phyloP scores from a whole-genome alignment of 2,329 filamentous ascomycete species.

The Tolypocladium inflatum region DNA sequence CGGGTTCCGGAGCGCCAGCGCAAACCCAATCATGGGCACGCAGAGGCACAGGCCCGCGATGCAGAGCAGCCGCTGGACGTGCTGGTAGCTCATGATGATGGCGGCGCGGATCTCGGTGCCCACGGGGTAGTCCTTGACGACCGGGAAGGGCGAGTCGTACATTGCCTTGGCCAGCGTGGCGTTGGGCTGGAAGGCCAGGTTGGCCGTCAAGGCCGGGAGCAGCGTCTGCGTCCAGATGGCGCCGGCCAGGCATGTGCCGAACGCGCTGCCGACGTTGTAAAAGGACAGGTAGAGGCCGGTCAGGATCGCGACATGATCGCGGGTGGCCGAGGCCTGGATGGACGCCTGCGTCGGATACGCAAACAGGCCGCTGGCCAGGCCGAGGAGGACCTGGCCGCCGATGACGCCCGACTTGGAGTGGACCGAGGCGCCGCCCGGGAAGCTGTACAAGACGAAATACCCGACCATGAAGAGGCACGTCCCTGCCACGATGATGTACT shows the following conservation, averaged over 20 bases:
- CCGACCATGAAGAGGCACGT: conserved; percentile 46
- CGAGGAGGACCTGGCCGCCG: conserved; percentile 44
- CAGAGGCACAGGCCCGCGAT: conserved; percentile 36
- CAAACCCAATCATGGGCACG: conserved; percentile 36
- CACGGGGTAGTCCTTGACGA: conserved; percentile 24
- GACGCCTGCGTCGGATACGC: conserved; percentile 30
- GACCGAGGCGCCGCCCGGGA: conserved; percentile 35
- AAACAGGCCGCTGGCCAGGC: conserved; percentile 50
- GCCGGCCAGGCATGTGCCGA: conserved; percentile 29
- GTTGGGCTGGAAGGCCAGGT: conserved; percentile 24
- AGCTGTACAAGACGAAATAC: conserved; percentile 45
- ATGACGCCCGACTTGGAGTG: conserved; percentile 41
- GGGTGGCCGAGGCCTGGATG: conserved; percentile 26
- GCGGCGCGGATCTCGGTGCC: conserved; percentile 32
- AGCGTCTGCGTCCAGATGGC: conserved; percentile 33
- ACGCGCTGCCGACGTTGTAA: conserved; percentile 31
- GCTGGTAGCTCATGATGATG: conserved; percentile 34
- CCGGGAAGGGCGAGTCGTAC: conserved; percentile 26
- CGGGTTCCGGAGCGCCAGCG: conserved; percentile 32
- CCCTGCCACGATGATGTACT: conserved; percentile 47
- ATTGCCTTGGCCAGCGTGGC: conserved; percentile 22
- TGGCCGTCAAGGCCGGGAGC: conserved; percentile 18
- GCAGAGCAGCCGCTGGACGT: conserved; percentile 33
- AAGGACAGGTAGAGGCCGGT: conserved; percentile 29
- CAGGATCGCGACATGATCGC: conserved; percentile 27